Evolutionary conservation across 805 yeast genomes (phyloP).

Genomic region (Yarrowia bubula): DNA sequence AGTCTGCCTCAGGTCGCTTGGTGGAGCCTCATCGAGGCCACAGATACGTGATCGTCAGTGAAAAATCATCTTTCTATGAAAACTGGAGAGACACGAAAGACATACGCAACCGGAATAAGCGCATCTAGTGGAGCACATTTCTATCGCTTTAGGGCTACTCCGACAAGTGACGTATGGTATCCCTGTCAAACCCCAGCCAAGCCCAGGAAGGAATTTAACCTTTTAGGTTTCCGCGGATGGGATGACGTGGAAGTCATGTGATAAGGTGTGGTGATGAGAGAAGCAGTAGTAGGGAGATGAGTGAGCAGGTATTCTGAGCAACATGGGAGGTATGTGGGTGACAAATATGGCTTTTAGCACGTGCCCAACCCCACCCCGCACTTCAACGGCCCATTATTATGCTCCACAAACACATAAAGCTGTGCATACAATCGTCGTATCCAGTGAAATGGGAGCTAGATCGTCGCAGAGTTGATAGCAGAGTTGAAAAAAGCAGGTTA

Average conservation of each 20-base stretch:
- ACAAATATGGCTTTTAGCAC: no score
- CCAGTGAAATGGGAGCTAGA: constrained; percentile 8
- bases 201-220: background rate
- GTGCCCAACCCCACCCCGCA: no score
- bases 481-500: background rate
- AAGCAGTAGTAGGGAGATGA: background rate
- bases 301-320: background rate
- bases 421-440: background rate
- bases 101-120: no score
- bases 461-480: constrained; percentile 14
- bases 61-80: background rate
- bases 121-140: no score
- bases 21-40: constrained; percentile 25
- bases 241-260: constrained; percentile 20
- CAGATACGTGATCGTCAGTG: constrained; percentile 18
- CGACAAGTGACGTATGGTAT: background rate
- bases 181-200: constrained; percentile 21
- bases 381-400: no score
- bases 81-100: background rate
- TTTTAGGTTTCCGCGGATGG: constrained; percentile 14
- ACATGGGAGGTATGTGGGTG: no score
- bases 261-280: background rate
- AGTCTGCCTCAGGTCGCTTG: constrained; percentile 22
- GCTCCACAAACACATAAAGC: background rate
- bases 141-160: no score